A percentile compares a stretch with the other conserved stretches of the same genome.
These are phyloP conservation scores for Neospora caninum DNA, from an alignment of 169 alveolate genomes.

Conservation along the genomic window DNA sequence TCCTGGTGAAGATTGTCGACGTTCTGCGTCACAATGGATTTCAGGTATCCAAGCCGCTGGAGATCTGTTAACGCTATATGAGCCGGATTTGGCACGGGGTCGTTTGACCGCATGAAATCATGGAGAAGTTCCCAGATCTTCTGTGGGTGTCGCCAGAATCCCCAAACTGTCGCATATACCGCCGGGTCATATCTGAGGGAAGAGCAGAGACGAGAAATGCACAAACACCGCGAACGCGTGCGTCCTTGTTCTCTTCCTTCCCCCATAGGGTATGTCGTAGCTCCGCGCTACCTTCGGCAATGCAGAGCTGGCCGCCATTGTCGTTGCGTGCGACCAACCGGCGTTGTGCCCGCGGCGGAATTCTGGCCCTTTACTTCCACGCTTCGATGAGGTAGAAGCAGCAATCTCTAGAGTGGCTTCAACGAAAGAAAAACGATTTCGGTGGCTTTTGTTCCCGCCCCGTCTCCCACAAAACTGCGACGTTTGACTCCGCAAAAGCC, in stretches of 20 bases:
- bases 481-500: too few species aligned
- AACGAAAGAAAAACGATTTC: too few species aligned
- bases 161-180: slow-evolving; percentile 69
- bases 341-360: too few species aligned
- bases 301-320: too few species aligned
- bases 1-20: slow-evolving; percentile 69
- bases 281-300: too few species aligned
- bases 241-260: neutral
- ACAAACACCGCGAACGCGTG: neutral
- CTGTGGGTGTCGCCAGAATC: slow-evolving; percentile 65
- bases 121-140: slow-evolving; percentile 64
- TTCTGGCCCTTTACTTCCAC: too few species aligned
- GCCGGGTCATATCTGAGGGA: slow-evolving; percentile 59
- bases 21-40: slow-evolving; percentile 51
- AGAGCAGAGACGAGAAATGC: neutral
- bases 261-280: too few species aligned
- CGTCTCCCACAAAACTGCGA: too few species aligned
- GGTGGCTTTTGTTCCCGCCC: too few species aligned
- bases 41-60: slow-evolving; percentile 31
- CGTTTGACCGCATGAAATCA: slow-evolving; percentile 42
- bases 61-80: slow-evolving; percentile 52
- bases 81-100: slow-evolving; percentile 55
- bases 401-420: too few species aligned
- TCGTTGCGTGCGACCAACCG: too few species aligned
- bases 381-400: too few species aligned